Evolutionary conservation across 1,284 basidiomycete species (phyloP).

Genomic region (Omphalotus olearius): DNA sequence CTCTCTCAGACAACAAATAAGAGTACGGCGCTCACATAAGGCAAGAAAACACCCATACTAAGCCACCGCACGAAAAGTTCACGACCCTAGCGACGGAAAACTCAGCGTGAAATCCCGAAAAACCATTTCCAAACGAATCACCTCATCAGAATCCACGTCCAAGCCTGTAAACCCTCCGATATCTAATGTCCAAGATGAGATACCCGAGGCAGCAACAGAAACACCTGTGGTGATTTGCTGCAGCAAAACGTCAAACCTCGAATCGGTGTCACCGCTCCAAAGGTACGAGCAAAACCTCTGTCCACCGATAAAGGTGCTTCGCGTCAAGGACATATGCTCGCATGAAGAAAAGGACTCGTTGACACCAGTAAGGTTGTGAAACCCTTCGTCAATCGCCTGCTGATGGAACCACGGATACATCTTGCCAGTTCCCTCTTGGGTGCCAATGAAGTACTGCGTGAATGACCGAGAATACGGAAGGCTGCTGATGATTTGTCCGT

Average conservation of each 20-base stretch:
- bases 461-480: constrained; percentile 34
- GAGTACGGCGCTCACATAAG: constrained; percentile 28
- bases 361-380: constrained; percentile 12
- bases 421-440: constrained; percentile 34
- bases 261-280: constrained; percentile 37
- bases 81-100: constrained; percentile 22
- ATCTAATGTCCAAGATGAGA: constrained; percentile 38
- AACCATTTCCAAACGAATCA: constrained; percentile 7
- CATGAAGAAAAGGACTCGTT: constrained; percentile 22
- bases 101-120: background rate
- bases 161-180: constrained; percentile 37
- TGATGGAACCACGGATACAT: constrained; percentile 40
- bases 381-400: constrained; percentile 21
- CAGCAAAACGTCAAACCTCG: constrained; percentile 30
- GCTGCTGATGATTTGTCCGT: constrained; percentile 30
- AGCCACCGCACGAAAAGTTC: constrained; percentile 39
- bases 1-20: background rate
- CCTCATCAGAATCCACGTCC: constrained; percentile 29
- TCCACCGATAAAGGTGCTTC: constrained; percentile 36
- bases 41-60: constrained; percentile 36
- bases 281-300: constrained; percentile 38
- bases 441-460: constrained; percentile 35
- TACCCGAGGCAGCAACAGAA: constrained; percentile 34
- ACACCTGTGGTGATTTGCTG: constrained; percentile 36
- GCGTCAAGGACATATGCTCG: constrained; percentile 35